These are phyloP conservation scores for Themeda triandra DNA, from an alignment of 176 grass and related monocot genomes.

Conservation along the genomic window DNA sequence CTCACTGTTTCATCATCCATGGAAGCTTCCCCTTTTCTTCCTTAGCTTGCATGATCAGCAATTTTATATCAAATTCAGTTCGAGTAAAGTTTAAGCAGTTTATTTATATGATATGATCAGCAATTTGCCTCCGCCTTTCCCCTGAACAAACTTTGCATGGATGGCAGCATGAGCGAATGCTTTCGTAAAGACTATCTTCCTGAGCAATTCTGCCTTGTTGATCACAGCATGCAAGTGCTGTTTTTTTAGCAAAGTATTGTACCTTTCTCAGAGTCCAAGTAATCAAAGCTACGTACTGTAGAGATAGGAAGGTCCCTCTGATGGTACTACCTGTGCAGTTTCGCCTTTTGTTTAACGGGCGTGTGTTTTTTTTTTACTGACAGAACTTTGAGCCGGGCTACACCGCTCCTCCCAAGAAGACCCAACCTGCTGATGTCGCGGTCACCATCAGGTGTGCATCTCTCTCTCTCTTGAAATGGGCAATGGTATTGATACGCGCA, in stretches of 20 bases:
- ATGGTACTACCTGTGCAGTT: neutral
- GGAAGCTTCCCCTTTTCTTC: neutral
- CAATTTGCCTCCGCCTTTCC: neutral
- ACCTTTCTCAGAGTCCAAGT: constrained; percentile 12
- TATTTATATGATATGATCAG: too few species aligned
- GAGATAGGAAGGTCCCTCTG: neutral
- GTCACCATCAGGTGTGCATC: constrained; percentile 70
- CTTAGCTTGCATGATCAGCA: too few species aligned
- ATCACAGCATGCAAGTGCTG: constrained; percentile 1
- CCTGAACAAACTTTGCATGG: neutral
- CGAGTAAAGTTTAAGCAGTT: neutral
- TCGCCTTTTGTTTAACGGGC: constrained; percentile 3
- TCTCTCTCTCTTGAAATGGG: neutral
- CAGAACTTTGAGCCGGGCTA: constrained; percentile 83
- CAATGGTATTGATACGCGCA: neutral
- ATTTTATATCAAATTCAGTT: too few species aligned
- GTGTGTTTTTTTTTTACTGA: constrained; percentile 7
- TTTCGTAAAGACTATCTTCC: neutral
- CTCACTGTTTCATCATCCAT: constrained; percentile 17
- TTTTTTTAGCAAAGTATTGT: constrained; percentile 2
- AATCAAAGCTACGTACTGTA: neutral
- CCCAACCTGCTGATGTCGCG: constrained; percentile 41
- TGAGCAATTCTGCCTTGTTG: neutral
- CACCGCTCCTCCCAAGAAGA: constrained; percentile 59
- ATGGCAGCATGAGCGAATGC: neutral